Evolutionary conservation across 2,329 filamentous ascomycete genomes (phyloP), one percentile per base, ranked within the genome.

Genomic region (Incumbomyces delicatus): DNA sequence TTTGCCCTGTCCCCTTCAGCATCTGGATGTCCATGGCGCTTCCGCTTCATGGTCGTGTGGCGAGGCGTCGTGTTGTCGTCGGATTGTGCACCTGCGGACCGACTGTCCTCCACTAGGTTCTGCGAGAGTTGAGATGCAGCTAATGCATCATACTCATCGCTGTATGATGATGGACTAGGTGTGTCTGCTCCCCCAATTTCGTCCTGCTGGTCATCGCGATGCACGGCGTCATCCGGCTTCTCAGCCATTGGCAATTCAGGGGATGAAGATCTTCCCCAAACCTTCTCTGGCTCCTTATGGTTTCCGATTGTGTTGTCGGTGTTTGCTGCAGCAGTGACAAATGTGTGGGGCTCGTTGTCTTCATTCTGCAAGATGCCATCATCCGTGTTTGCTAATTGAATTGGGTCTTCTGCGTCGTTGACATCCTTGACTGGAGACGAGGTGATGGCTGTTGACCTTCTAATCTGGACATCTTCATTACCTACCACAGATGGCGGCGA

Each of bases 81-180:
- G 5, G 22, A 27, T 8, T 4, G 4, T 27, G 22, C 4, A 27
- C 5, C 8, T 27, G 22, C 22, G 8, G 22, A 8, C 22, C 22
- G 34, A 31, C 42, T 45, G 16, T 43, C 7, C 32, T 44, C 37
- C 12, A 65, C 65, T 35, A 71, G 55, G 50, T 70, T 68, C 49
- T 69, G 65, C 44, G 65, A 66, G 5, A 71, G 57, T 50, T 71
- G 68, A 16, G 68, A 70, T 10, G 66, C 67, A 47, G 67, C 63
- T 48, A 70, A 65, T 11, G 62, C 60, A 39, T 71, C 67, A 49
- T 67, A 59, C 27, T 70, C 65, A 48, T 70, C 65, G 33, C 62
- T 62, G 39, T 62, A 65, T 12, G 34, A 49, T 36, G 35, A 16
- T 17, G 46, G 38, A 3, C 31, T 37, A 14, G 33, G 31, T 2